Evolutionary conservation across 257 asterid species (phyloP), one percentile per base, ranked within the genome.

Genomic region (Agastache rugosa): DNA sequence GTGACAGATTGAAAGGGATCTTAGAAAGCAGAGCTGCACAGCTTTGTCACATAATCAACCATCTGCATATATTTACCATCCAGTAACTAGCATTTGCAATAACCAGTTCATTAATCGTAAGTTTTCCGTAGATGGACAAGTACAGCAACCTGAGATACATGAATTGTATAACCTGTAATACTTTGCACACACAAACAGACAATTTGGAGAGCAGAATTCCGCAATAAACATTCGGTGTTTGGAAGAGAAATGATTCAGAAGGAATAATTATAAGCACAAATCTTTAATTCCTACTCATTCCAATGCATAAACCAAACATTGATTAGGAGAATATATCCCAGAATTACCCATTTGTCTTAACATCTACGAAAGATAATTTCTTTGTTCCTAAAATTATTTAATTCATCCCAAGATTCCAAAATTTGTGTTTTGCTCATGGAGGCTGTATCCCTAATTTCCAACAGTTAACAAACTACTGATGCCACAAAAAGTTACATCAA

Each of bases 371-470:
- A 55, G 25, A 60, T 48, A 9, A 65, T 68, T 63, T 11, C 11
- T 60, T 60, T 22, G 20, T 68, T 10, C 31, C 70, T 41, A 39
- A 42, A 15, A 10, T 61, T 60, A 11, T n/a, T 27, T 2, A 55
- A 6, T 20, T 22, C 20, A 34, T 54, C 35, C 29, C 39, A 51
- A 22, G 3, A 19, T 44, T 72, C 35, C 50, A 51, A 42, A 50
- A 31, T 63, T 55, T 41, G 31, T 31, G 63, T 20, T 56, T 5
- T 62, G n/a, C n/a, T n/a, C n/a, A n/a, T n/a, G n/a, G n/a, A n/a
- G n/a, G n/a, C n/a, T n/a, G n/a, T n/a, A n/a, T 34, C n/a, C 58
- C 11, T 47, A 45, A 62, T 37, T 58, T 65, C n/a, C 63, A 51
- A 35, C 25, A 29, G 34, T 7, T 37, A 8, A 66, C 45, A 66